These are phyloP conservation scores for Viola odorata DNA, from an alignment of 345 rosid species.

Conservation along the genomic window DNA sequence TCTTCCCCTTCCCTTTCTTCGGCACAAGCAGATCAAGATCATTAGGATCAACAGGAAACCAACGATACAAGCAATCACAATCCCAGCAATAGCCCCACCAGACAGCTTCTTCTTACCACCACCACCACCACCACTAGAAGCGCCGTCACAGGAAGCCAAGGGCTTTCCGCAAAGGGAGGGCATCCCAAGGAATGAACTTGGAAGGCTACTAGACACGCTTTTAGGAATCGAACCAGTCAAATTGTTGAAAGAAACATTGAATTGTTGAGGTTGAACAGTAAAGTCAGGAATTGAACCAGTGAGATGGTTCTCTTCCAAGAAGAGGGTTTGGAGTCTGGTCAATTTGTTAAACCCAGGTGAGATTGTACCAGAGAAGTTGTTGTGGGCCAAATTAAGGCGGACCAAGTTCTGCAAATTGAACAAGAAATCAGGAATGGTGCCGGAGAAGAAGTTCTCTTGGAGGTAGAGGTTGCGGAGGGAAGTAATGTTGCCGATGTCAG, in stretches of 20 bases:
- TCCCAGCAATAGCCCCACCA: conserved; percentile 41
- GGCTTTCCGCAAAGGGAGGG: conserved; percentile 38
- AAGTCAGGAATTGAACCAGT: conserved; percentile 35
- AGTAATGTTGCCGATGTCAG: conserved; percentile 54
- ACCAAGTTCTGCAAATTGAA: conserved; percentile 30
- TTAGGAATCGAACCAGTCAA: conserved; percentile 34
- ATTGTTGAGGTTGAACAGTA: conserved; percentile 24
- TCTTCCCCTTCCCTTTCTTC: conserved; percentile 17
- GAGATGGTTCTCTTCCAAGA: conserved; percentile 32
- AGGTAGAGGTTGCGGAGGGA: conserved; percentile 62
- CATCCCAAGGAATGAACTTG: conserved; percentile 26
- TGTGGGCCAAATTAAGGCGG: conserved; percentile 27
- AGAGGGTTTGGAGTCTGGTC: conserved; percentile 30
- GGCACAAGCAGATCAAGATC: conserved; percentile 30
- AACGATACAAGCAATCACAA: conserved; percentile 33
- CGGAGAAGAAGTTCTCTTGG: conserved; percentile 67
- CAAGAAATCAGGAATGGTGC: conserved; percentile 51
- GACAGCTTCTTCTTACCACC: conserved; percentile 17
- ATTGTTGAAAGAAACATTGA: conserved; percentile 40
- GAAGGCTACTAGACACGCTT: conserved; percentile 16
- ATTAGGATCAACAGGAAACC: conserved; percentile 32
- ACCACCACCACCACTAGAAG: conserved; percentile 1
- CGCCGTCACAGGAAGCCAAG: conserved; percentile 27
- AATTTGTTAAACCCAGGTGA: conserved; percentile 26
- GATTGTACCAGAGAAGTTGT: conserved; percentile 33